Percentiles rank a stretch among this genome's conserved stretches.
Conservation (phyloP, 306 rosid genomes). For the Corylus avellana region DNA sequence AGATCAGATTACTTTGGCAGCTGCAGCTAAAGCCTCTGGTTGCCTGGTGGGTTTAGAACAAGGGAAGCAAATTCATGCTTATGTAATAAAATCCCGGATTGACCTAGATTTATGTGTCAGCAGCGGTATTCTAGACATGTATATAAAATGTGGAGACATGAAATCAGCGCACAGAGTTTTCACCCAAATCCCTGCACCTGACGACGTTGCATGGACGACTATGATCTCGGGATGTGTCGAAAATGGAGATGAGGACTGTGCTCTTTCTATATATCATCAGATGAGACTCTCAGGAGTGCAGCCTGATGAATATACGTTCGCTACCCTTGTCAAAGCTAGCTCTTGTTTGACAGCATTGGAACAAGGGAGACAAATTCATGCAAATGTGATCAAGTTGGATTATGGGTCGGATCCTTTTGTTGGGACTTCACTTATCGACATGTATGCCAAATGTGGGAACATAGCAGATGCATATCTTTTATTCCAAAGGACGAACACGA, state of each 20-base stretch:
- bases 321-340: slow-evolving; percentile 72
- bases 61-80: slow-evolving; percentile 76
- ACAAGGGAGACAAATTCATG: slow-evolving; percentile 82
- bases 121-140: slow-evolving; percentile 78
- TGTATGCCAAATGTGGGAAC: slow-evolving; percentile 85
- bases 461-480: slow-evolving; percentile 63
- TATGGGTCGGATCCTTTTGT: slow-evolving; percentile 65
- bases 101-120: slow-evolving; percentile 51
- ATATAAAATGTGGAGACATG: slow-evolving; percentile 82
- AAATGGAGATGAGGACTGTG: slow-evolving; percentile 70
- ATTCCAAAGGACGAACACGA: slow-evolving; percentile 47
- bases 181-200: slow-evolving; percentile 57
- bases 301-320: slow-evolving; percentile 80
- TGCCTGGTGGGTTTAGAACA: slow-evolving; percentile 54
- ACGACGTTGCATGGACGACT: slow-evolving; percentile 85
- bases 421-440: slow-evolving; percentile 81
- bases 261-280: slow-evolving; percentile 59
- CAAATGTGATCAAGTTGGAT: slow-evolving; percentile 69
- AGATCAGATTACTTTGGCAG: slow-evolving; percentile 65
- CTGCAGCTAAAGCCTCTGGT: slow-evolving; percentile 71
- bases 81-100: slow-evolving; percentile 49
- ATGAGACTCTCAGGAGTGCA: slow-evolving; percentile 70
- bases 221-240: slow-evolving; percentile 81
- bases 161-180: slow-evolving; percentile 52
- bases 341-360: slow-evolving; percentile 73